Evolutionary conservation across 192 early-diverging fungal genomes (phyloP), one percentile per base, ranked within the genome.

Genomic region (Coemansia pectinata): DNA sequence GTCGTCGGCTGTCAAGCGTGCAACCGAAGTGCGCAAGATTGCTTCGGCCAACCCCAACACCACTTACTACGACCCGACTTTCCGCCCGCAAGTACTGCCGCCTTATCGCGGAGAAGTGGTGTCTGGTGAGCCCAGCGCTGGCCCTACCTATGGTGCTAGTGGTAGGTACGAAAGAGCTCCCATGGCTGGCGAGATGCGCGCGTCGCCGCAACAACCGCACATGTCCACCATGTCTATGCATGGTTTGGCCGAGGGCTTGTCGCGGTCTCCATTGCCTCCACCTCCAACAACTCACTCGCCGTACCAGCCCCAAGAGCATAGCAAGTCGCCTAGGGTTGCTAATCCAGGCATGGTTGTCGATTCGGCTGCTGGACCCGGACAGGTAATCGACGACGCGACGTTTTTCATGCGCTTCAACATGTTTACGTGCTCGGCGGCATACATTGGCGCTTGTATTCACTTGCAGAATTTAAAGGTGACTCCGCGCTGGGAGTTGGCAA

Each of bases 11-110:
- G 71, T 73, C 19, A 76, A 70, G 48, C 70, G 74, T 4, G 71
- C 74, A 3, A 69, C 74, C 1, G 79, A 70, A 29, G 74, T 70
- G 40, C 74, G 69, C 17, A 64, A 71, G 11, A 68, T 76, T 9
- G 70, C 73, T 3, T 81, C 78, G 39, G 63, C 68, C 42, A 76
- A 73, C 40, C 67, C 74, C 40, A 67, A 62, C 40, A 59, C 71
- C 11, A 33, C 74, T 14, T 81, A 81, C 62, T 76, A 81, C 27
- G 79, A 81, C n/a, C 79, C 79, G 50, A 81, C 79, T 9, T 81
- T 81, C 59, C 70, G 79, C 4, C 79, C 74, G 33, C 79, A 81
- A 62, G 74, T 74, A 10, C 71, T 77, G 39, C 79, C 74, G 33
- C 79, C 79, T 0, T 77, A 77, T 61, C 74, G 78, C 23, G 78